phyloP scores from a whole-genome alignment of 2,329 filamentous ascomycete genomes.

The Simplicillium aogashimaense region DNA sequence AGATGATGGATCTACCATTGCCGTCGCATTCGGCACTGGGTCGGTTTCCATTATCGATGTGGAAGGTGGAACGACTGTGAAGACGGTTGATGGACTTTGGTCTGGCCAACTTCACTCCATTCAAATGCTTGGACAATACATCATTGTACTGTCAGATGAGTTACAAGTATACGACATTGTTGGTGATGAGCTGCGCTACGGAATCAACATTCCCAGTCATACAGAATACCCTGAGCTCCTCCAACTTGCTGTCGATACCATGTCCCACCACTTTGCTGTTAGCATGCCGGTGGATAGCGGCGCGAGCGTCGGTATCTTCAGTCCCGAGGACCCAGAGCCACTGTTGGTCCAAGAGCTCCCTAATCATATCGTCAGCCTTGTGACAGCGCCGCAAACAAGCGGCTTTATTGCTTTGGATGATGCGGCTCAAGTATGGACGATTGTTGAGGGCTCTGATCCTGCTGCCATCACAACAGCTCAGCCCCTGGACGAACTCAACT shows the following conservation, averaged over 20 bases:
- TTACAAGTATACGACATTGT: slow-evolving; percentile 80
- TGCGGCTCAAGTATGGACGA: slow-evolving; percentile 60
- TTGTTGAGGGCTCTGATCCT: slow-evolving; percentile 49
- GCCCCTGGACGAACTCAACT: slow-evolving; percentile 42
- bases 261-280: slow-evolving; percentile 57
- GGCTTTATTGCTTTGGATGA: slow-evolving; percentile 71
- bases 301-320: slow-evolving; percentile 58
- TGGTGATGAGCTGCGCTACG: slow-evolving; percentile 61
- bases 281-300: slow-evolving; percentile 36
- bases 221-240: slow-evolving; percentile 34
- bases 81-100: slow-evolving; percentile 59
- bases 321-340: slow-evolving; percentile 46
- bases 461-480: slow-evolving; percentile 41
- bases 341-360: slow-evolving; percentile 47
- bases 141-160: slow-evolving; percentile 65
- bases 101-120: slow-evolving; percentile 56
- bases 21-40: slow-evolving; percentile 53
- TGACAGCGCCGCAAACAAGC: slow-evolving; percentile 51
- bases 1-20: slow-evolving; percentile 75
- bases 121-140: slow-evolving; percentile 59
- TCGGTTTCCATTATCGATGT: slow-evolving; percentile 70
- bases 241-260: slow-evolving; percentile 62
- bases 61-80: slow-evolving; percentile 53
- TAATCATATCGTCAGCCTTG: slow-evolving; percentile 54
- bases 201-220: slow-evolving; percentile 42